Conservation (phyloP, 257 asterid species). For the Nicotiana sylvestris region DNA sequence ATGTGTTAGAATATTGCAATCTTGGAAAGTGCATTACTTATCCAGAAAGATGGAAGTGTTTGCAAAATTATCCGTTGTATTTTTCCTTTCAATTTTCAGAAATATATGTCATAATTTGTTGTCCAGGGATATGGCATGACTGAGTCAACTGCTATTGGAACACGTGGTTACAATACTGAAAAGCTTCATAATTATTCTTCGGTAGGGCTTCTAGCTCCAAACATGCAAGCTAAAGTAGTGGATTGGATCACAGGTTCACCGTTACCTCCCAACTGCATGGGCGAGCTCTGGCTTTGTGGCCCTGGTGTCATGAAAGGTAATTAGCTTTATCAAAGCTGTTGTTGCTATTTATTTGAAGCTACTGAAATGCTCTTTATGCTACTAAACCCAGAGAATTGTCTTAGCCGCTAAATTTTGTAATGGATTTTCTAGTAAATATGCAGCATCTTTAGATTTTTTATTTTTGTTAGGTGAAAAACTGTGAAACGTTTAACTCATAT, state of each 20-base stretch:
- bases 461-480: background rate
- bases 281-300: slow-evolving; percentile 80
- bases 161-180: slow-evolving; percentile 60
- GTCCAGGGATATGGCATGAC: slow-evolving; percentile 91
- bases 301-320: slow-evolving; percentile 85
- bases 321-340: background rate
- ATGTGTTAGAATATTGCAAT: background rate
- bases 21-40: background rate
- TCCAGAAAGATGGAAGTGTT: background rate
- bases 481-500: background rate
- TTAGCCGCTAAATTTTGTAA: background rate
- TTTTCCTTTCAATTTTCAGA: background rate
- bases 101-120: background rate
- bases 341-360: background rate
- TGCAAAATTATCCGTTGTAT: background rate
- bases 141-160: slow-evolving; percentile 65
- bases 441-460: background rate
- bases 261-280: slow-evolving; percentile 61
- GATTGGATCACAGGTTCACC: slow-evolving; percentile 53
- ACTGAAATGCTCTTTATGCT: background rate
- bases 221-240: slow-evolving; percentile 66
- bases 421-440: background rate
- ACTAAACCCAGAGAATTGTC: background rate
- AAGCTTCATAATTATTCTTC: slow-evolving; percentile 44
- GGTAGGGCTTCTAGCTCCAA: slow-evolving; percentile 68